Evolutionary conservation across 345 rosid genomes (phyloP).

Genomic region (Salix koriyanagi): DNA sequence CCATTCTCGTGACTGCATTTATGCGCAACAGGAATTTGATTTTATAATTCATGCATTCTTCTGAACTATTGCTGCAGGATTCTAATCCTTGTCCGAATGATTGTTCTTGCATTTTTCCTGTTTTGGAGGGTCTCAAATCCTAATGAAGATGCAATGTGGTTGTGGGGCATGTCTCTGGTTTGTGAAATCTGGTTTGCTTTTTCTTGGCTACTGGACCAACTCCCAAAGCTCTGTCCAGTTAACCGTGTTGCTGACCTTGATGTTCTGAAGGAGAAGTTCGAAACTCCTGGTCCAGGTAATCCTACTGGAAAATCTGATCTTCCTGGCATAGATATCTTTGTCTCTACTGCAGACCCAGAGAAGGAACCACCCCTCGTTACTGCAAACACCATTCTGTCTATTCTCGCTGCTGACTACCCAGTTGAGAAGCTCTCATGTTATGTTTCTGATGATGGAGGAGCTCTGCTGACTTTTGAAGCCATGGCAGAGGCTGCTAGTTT

Average conservation of each 20-base stretch:
- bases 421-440: constrained; percentile 78
- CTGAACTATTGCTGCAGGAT: constrained; percentile 42
- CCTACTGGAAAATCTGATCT: constrained; percentile 69
- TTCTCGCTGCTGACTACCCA: constrained; percentile 71
- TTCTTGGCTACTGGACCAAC: constrained; percentile 84
- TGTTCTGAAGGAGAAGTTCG: constrained; percentile 58
- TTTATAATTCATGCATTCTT: background rate
- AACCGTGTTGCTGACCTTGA: constrained; percentile 54
- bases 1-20: background rate
- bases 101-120: constrained; percentile 55
- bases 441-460: constrained; percentile 79
- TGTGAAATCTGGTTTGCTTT: constrained; percentile 90
- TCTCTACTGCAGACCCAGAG: constrained; percentile 81
- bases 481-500: constrained; percentile 94
- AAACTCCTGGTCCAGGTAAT: constrained; percentile 43
- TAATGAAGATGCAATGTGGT: constrained; percentile 73
- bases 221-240: constrained; percentile 70
- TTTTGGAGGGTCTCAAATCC: constrained; percentile 65
- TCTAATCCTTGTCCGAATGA: constrained; percentile 46
- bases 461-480: constrained; percentile 82
- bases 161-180: constrained; percentile 67
- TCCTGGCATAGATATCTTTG: constrained; percentile 74
- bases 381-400: constrained; percentile 80
- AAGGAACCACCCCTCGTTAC: constrained; percentile 82
- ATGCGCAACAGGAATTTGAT: background rate